Evolutionary conservation across 1,284 basidiomycete species (phyloP), one percentile per base, ranked within the genome.

Genomic region (Erythrobasidium hasegawianum): DNA sequence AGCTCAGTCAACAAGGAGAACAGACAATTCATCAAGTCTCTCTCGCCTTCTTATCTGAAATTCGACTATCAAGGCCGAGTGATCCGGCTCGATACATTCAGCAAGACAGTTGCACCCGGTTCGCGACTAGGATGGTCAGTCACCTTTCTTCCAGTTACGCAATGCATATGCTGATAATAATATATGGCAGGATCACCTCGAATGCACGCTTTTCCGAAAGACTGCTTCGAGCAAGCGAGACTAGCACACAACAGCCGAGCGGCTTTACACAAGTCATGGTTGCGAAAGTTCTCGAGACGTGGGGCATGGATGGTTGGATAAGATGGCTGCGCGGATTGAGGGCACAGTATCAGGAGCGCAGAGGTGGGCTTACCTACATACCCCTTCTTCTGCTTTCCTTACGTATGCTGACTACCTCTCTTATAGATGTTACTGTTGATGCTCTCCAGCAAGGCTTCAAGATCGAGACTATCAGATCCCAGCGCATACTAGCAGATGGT

Each of bases 51-150:
- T 50, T 93, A 85, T 78, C 78, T 91, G 53, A 83, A 80, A 79
- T 85, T 87, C 70, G 88, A 90, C 75, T 84, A 84, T 68, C 84
- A 90, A 76, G 88, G 88, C 1, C 83, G 88, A 20, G 88, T 90
- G 33, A 82, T 90, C 57, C 85, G 87, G 2, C 77, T 90, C 27
- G 88, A 90, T 74, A 85, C 87, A 0, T 90, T 90, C 76, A 88
- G 86, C 33, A 90, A 90, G 83, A 52, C n/a, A 71, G 39, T 54
- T 22, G 50, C 56, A 24, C 62, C 62, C 20, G 38, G 53, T 52
- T 57, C 55, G 45, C 53, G 27, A 39, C 39, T 66, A 14, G 54
- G 54, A 16, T 68, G 57, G 57, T 54, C 7, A 20, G 20, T n/a
- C n/a, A n/a, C 26, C 10, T 20, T 20, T 16, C 22, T 27, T 33